Evolutionary conservation across 305 asterid species (phyloP), one percentile per base, ranked within the genome.

Genomic region (Solanum aculeatissimum): DNA sequence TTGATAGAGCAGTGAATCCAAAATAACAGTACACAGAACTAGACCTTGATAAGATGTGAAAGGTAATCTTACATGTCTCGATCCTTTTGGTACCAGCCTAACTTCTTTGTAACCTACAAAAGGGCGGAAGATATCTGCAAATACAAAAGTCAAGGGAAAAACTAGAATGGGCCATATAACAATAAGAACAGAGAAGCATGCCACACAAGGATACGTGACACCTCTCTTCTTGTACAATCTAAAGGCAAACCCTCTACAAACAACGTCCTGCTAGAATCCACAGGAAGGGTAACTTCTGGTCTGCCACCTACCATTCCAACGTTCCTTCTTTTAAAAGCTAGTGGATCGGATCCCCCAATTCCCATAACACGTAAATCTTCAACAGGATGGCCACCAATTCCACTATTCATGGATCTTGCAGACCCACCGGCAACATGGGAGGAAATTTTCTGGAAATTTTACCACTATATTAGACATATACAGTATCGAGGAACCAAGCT

Each of bases 201-300:
- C 83, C 9, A 62, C 42, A 23, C 57, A 91, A 92, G 97, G 98
- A 94, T 94, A 93, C 97, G 94, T 23, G 98, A 86, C 35, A 93
- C 97, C 86, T 94, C 97, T 83, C 97, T 89, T 42, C 95, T 95
- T 45, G 92, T 92, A 81, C 95, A 94, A 74, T 91, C 91, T 2
- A 93, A 87, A 75, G 98, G 95, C 87, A 94, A 89, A 82, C 95
- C 94, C 85, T 94, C 98, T 86, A 94, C 94, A 83, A 85, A 91
- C 86, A 94, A 92, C 0, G 97, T 91, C 85, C 87, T 68, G 78
- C 90, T 91, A 86, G 97, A 96, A 88, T 93, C 94, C 62, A 89
- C 86, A 69, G 97, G 98, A 57, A 92, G 95, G 54, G 90, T 81
- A 86, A 88, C 65, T 87, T 92, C 95, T 85, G 90, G 91, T 40